A percentile compares a stretch with the other conserved stretches of the same genome.
Evolutionary conservation across 2,329 filamentous ascomycete genomes (phyloP).

Genomic region (Fusarium scirpi): DNA sequence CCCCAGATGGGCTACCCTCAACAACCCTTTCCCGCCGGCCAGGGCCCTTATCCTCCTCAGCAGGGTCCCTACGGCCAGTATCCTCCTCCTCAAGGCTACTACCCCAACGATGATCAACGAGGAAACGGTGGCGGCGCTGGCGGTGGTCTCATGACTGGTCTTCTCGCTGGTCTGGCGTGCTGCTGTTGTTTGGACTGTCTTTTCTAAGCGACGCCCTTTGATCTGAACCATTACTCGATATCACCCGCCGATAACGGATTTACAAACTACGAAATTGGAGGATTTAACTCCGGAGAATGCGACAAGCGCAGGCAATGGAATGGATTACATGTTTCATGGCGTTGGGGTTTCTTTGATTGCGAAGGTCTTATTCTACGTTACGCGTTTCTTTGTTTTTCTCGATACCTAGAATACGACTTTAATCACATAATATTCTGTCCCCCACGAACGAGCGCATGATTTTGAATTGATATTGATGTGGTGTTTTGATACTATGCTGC

Average conservation of each 20-base stretch:
- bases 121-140: constrained; percentile 46
- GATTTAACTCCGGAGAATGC: background rate
- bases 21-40: constrained; percentile 51
- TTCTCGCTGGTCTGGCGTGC: constrained; percentile 65
- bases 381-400: constrained; percentile 35
- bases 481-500: constrained; percentile 24
- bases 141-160: constrained; percentile 57
- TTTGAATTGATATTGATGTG: constrained; percentile 2
- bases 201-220: constrained; percentile 56
- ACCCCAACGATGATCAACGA: constrained; percentile 47
- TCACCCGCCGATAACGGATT: constrained; percentile 5
- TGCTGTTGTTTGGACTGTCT: constrained; percentile 70
- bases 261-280: background rate
- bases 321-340: constrained; percentile 33
- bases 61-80: constrained; percentile 52
- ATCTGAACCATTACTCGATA: constrained; percentile 7
- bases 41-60: constrained; percentile 53
- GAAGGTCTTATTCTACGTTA: constrained; percentile 23
- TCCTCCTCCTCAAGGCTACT: constrained; percentile 54
- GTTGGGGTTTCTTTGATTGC: constrained; percentile 38
- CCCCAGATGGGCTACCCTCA: constrained; percentile 51
- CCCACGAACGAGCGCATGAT: background rate
- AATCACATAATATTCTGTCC: constrained; percentile 38
- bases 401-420: constrained; percentile 35
- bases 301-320: constrained; percentile 25